Evolutionary conservation across 164 flowering plant species (phyloP).

Genomic region (Kalanchoe fedtschenkoi): DNA sequence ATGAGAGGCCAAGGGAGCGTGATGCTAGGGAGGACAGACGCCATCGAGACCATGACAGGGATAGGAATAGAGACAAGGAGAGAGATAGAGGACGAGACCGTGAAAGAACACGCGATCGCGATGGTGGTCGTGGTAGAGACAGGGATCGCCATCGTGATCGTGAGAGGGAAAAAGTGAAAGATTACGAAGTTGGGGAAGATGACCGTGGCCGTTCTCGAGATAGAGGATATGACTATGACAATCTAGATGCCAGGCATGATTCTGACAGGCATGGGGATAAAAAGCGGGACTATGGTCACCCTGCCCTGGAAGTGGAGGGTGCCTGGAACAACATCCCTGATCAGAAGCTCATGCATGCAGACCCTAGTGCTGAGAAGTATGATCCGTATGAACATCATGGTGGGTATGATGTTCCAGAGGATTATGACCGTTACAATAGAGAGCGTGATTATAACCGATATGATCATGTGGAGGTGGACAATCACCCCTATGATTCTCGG

Average conservation of each 20-base stretch:
- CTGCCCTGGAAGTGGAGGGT: constrained; percentile 34
- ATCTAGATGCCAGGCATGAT: constrained; percentile 38
- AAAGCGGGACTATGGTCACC: constrained; percentile 34
- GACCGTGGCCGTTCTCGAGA: constrained; percentile 47
- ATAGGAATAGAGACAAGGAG: constrained; percentile 52
- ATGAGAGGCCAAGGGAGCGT: constrained; percentile 61
- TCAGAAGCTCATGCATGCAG: constrained; percentile 21
- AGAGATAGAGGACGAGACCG: constrained; percentile 41
- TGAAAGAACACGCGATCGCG: constrained; percentile 38
- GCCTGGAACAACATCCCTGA: constrained; percentile 28
- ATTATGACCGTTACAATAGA: constrained; percentile 30
- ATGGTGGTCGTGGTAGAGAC: constrained; percentile 24
- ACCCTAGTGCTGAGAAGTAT: constrained; percentile 24
- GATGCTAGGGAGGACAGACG: constrained; percentile 72
- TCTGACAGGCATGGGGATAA: constrained; percentile 33
- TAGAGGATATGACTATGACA: constrained; percentile 42
- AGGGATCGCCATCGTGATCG: constrained; percentile 25
- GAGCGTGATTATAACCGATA: constrained; percentile 37
- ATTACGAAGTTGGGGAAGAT: constrained; percentile 20
- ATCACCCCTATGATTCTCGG: constrained; percentile 14
- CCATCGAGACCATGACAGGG: constrained; percentile 76
- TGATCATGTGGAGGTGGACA: constrained; percentile 55
- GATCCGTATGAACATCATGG: constrained; percentile 34
- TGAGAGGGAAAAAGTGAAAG: constrained; percentile 20
- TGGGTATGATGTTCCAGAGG: constrained; percentile 32